Evolutionary conservation across 768 basidiomycete genomes (phyloP), one percentile per base, ranked within the genome.

Genomic region (Boletus rex-veris): DNA sequence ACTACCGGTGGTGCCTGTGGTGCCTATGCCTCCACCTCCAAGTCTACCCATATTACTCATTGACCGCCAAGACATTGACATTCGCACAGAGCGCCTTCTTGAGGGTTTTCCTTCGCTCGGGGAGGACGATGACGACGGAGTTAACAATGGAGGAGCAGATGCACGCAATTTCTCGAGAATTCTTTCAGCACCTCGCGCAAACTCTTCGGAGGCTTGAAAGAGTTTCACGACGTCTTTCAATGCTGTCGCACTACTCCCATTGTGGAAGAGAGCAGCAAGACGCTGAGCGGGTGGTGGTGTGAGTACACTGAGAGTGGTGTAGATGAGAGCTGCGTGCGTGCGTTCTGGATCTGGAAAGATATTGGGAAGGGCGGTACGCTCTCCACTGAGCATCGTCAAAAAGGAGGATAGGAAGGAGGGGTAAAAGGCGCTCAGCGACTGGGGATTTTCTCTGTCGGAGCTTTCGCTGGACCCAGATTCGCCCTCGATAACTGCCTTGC

Each of bases 261-360:
- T 74, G 14, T 83, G 79, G n/a, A 81, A 76, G 38, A 93, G 74
- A 3, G 84, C 76, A 7, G 86, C 78, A 30, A 99, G 78, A 10
- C 92, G 83, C 55, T 95, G 86, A 3, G 85, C 75, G 53, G 94
- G 81, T 7, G 91, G 85, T 0, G 97, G 97, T 45, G 86, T 80
- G 15, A 98, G 80, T 9, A 83, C 77, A 18, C 87, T 85, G 38
- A 98, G 73, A 14, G 86, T 88, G 16, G 90, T 87, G 16, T 86
- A 85, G 53, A 98, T 85, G 64, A 98, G 86, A 31, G 83, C 77
- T 2, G 92, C 88, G 12, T 97, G 78, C 1, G 89, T 88, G 30
- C 74, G 67, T 47, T 82, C 77, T 8, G 93, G 89, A 64, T 96
- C 85, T 1, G 93, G 91, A 69, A 98, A 98, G 62, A 98, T 93